These are phyloP conservation scores for Casuarina equisetifolia DNA, from an alignment of 306 rosid species.

Conservation along the genomic window DNA sequence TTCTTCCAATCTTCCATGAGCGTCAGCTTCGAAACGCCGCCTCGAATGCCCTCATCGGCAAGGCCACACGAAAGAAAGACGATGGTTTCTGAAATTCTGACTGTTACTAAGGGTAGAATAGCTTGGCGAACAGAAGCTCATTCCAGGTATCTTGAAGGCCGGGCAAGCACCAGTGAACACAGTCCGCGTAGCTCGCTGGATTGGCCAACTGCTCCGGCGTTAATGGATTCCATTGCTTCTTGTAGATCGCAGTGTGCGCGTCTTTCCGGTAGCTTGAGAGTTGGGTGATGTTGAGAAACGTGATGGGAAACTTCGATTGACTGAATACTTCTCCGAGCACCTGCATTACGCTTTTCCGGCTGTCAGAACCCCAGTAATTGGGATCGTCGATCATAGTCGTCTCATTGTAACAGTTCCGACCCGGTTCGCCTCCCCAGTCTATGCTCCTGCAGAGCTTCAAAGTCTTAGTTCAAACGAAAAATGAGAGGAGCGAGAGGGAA, in stretches of 20 bases:
- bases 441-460: constrained; percentile 52
- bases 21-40: neutral
- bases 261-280: constrained; percentile 80
- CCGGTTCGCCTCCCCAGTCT: constrained; percentile 80
- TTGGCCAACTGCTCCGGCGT: constrained; percentile 76
- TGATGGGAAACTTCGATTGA: constrained; percentile 62
- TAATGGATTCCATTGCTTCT: constrained; percentile 89
- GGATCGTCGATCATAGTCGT: constrained; percentile 68
- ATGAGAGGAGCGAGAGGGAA: neutral
- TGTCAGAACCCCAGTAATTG: constrained; percentile 78
- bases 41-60: neutral
- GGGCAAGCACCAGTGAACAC: constrained; percentile 96
- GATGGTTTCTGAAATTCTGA: neutral
- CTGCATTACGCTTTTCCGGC: constrained; percentile 69
- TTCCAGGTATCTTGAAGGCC: constrained; percentile 99
- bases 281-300: constrained; percentile 86
- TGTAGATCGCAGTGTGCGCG: constrained; percentile 90
- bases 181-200: constrained; percentile 88
- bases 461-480: neutral
- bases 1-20: neutral
- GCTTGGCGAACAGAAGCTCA: constrained; percentile 83
- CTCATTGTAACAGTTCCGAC: constrained; percentile 79
- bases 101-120: constrained; percentile 59
- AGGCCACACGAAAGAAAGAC: neutral
- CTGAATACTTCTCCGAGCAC: constrained; percentile 72